A percentile compares a stretch with the other conserved stretches of the same genome.
Evolutionary conservation across 108 stramenopile genomes (phyloP).

Genomic region (Licmophora abbreviata): DNA sequence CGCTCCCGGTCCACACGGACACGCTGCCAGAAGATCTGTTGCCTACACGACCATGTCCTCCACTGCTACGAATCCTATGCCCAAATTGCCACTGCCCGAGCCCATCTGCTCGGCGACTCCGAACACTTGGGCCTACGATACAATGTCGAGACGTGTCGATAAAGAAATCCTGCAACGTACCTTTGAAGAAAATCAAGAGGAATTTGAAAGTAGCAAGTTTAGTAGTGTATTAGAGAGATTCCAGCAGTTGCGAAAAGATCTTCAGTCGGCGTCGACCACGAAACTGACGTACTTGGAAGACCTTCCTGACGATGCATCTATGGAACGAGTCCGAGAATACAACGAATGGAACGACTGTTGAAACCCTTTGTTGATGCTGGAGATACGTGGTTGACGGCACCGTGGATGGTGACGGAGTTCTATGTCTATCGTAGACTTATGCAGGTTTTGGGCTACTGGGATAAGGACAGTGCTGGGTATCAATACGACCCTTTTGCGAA

Average conservation of each 20-base stretch:
- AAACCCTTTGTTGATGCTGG: constrained; percentile 49
- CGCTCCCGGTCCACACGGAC: no score
- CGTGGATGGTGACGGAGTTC: constrained; percentile 95
- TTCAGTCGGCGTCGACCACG: constrained; percentile 50
- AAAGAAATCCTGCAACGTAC: constrained; percentile 87
- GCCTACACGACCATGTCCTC: not conserved
- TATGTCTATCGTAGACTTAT: constrained; percentile 88
- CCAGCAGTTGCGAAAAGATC: constrained; percentile 56
- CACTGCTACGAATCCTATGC: constrained; percentile 7
- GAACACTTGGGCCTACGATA: constrained; percentile 95
- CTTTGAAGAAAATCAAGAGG: constrained; percentile 72
- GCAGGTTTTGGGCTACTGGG: constrained; percentile 78
- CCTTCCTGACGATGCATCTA: constrained; percentile 37
- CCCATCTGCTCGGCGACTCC: constrained; percentile 60
- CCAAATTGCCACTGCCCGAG: constrained; percentile 59
- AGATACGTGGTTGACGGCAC: constrained; percentile 89
- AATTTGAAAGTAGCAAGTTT: constrained; percentile 40
- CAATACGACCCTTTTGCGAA: constrained; percentile 82
- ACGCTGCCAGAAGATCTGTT: no score
- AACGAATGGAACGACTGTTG: constrained; percentile 81
- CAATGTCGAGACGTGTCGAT: constrained; percentile 89
- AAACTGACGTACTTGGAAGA: constrained; percentile 52
- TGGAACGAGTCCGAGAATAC: constrained; percentile 24
- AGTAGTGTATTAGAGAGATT: constrained; percentile 41
- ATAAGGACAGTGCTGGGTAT: constrained; percentile 51